Evolutionary conservation across 2,329 filamentous ascomycete species (phyloP), one percentile per base, ranked within the genome.

Genomic region (Neonectria ditissima): DNA sequence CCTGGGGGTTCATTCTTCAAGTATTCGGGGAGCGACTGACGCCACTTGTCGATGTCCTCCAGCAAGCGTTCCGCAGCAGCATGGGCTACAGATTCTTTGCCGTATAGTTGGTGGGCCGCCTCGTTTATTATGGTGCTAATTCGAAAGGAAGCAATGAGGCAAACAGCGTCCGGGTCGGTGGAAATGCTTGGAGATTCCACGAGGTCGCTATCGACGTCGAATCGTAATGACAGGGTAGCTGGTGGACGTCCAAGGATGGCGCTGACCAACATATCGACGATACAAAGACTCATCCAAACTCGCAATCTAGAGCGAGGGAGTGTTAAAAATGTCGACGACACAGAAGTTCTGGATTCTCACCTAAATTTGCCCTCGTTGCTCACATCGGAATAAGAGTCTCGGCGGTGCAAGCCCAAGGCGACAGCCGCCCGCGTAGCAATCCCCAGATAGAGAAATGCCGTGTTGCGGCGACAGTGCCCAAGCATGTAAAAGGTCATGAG

Each of bases 401-500:
- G 50, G 7, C 69, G 76, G 55, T 89, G 86, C 7, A 89, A 69
- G 0, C 87, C 88, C 0, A 90, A 69, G 0, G 86, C 85, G 4
- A 84, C 83, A 0, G 87, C 87, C 1, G 87, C 84, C 56, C 86
- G 83, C 0, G 84, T 80, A 1, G 87, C 87, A 9, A 89, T 83
- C 0, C 87, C 87, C 2, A 90, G 73, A 59, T 89, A 89, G 84
- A 90, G 88, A 56, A 88, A 90, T 0, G 87, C 87, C 0, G 87
- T 82, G 80, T 93, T 89, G 67, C 88, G 90, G 66, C 86, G 79
- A 65, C 87, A 81, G 43, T 79, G 72, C 34, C 86, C 87, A 34
- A 91, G 86, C 80, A 92, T 90, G 83, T 91, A 92, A 16, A 91
- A 91, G 8, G 88, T 92, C 79, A 93, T 92, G 77, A 93, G 68